These are phyloP conservation scores for Boletus patriciae DNA, from an alignment of 768 basidiomycete genomes.

Conservation along the genomic window DNA sequence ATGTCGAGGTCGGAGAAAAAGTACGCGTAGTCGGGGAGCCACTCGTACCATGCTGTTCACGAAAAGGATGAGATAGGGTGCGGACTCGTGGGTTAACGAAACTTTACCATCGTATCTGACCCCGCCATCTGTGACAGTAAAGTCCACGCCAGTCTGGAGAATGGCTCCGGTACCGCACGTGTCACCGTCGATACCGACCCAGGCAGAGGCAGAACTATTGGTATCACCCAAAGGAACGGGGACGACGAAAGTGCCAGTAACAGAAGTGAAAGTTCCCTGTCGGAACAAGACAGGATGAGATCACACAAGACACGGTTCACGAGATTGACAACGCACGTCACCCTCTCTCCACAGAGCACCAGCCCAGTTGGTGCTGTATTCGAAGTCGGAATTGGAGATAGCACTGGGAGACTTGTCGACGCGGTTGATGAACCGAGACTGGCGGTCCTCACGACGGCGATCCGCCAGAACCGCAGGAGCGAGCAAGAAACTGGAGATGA, in stretches of 20 bases:
- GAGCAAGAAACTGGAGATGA: neutral
- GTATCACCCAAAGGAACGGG: neutral
- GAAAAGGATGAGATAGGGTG: neutral
- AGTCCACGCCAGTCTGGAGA: constrained; percentile 4
- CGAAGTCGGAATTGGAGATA: neutral
- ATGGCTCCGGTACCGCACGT: neutral
- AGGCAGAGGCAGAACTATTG: neutral
- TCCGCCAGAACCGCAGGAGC: neutral
- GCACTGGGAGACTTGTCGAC: neutral
- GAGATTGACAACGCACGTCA: neutral
- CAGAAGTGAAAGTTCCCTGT: constrained; percentile 5
- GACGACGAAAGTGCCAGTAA: constrained; percentile 2
- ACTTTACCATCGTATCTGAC: constrained; percentile 2
- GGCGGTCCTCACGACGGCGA: neutral
- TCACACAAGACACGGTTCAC: neutral
- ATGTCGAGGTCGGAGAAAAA: neutral
- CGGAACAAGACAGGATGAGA: neutral
- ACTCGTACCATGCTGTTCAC: constrained; percentile 11
- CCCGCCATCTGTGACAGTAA: neutral
- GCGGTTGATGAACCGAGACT: neutral
- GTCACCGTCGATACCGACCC: constrained; percentile 12
- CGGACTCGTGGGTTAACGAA: too few species aligned
- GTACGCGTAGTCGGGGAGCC: neutral
- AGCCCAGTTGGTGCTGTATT: neutral
- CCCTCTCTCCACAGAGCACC: neutral